phyloP scores from a whole-genome alignment of 805 yeast genomes.

The Candida ponderosae region DNA sequence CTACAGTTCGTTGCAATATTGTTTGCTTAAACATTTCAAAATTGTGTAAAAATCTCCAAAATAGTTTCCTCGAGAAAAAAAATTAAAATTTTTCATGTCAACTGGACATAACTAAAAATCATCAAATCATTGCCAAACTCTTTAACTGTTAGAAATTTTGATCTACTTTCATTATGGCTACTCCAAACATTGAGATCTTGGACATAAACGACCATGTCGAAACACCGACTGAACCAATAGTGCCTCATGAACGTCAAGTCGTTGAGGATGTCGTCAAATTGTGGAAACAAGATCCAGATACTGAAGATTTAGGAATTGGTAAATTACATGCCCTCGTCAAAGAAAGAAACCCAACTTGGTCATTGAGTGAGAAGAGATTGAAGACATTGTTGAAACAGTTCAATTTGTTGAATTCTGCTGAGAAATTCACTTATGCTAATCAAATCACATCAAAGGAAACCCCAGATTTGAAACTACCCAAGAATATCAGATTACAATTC shows the following conservation, averaged over 20 bases:
- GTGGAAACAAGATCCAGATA: conserved; percentile 62
- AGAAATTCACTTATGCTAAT: conserved; percentile 40
- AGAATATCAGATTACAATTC: conserved; percentile 35
- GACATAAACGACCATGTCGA: conserved; percentile 20
- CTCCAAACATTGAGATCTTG: conserved; percentile 21
- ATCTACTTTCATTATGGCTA: neutral
- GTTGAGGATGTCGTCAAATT: conserved; percentile 47
- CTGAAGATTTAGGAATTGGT: conserved; percentile 48
- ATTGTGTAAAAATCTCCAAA: too few species aligned
- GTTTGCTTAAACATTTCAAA: too few species aligned
- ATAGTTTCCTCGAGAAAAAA: too few species aligned
- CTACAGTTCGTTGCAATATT: too few species aligned
- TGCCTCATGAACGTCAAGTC: conserved; percentile 19
- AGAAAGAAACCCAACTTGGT: conserved; percentile 51
- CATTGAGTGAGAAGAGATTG: conserved; percentile 50
- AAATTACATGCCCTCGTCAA: conserved; percentile 47
- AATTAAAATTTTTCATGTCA: too few species aligned
- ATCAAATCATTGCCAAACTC: too few species aligned
- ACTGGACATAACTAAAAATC: too few species aligned
- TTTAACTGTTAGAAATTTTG: too few species aligned
- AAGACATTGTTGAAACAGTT: conserved; percentile 44
- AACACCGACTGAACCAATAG: conserved; percentile 10
- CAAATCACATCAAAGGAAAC: conserved; percentile 45
- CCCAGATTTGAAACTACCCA: conserved; percentile 34
- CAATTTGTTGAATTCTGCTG: conserved; percentile 41